Percentiles rank a stretch among this genome's conserved stretches.
phyloP scores from a whole-genome alignment of 148 eudicot genomes.

The Mesembryanthemum crystallinum region DNA sequence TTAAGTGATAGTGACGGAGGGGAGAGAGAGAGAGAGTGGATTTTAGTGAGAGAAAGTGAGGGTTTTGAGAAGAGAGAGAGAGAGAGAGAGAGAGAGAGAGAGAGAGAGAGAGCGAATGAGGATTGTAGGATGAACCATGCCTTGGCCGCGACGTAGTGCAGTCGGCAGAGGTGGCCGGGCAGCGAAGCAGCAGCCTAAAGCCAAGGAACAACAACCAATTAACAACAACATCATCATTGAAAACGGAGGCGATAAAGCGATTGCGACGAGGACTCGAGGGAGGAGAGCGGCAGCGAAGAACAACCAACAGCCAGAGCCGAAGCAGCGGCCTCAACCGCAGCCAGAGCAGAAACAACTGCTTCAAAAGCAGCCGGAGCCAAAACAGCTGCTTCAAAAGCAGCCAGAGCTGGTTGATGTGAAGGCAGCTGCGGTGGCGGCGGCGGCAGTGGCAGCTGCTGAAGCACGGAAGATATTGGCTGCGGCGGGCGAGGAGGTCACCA shows the following conservation, averaged over 20 bases:
- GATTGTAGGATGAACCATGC: slow-evolving; percentile 61
- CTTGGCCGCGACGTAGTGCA: slow-evolving; percentile 50
- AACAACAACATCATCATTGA: slow-evolving; percentile 4
- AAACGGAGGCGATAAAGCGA: slow-evolving; percentile 17
- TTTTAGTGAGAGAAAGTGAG: slow-evolving; percentile 4
- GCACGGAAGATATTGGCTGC: slow-evolving; percentile 6
- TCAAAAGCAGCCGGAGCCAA: no score
- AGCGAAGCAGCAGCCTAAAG: slow-evolving; percentile 39
- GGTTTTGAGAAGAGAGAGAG: slow-evolving; percentile 1
- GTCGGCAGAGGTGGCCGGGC: slow-evolving; percentile 60
- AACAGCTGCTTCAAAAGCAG: no score
- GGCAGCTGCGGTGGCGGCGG: slow-evolving; percentile 11
- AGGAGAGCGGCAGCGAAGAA: no score
- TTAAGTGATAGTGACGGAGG: neutral
- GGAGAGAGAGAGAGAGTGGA: neutral
- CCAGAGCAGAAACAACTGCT: no score
- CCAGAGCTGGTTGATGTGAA: neutral
- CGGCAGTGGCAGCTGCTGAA: slow-evolving; percentile 20
- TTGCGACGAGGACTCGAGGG: no score
- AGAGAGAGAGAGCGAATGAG: slow-evolving; percentile 17
- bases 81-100: slow-evolving; percentile 1
- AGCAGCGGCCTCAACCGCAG: no score
- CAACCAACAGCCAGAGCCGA: no score
- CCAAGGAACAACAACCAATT: neutral
- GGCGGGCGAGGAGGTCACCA: slow-evolving; percentile 14